Evolutionary conservation across 345 rosid species (phyloP), one percentile per base, ranked within the genome.

Genomic region (Eucalyptus caleyi): DNA sequence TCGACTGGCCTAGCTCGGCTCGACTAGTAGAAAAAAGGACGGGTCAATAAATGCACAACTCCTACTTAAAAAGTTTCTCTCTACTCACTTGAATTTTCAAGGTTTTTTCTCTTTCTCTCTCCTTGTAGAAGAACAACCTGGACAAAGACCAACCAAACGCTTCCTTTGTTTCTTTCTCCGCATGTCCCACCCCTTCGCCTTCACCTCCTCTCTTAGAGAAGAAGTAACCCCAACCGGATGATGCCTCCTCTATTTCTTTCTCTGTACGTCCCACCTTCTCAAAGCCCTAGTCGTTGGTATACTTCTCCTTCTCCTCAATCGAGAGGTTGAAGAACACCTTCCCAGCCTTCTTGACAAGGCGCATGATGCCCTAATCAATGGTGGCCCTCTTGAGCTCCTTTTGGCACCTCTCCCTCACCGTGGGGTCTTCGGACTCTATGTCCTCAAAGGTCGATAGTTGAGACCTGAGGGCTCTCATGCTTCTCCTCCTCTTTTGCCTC

Each of bases 301-400:
- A 51, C 54, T 18, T 51, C 93, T 98, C 99, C 90, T 98, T 98
- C 93, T 96, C 99, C 92, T 97, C 97, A 2, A 94, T 51, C 0
- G 96, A 92, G 7, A 95, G 97, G 4, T 92, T 59, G 86, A 96
- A 98, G 89, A 98, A 98, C 37, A 44, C 93, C 87, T 91, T 86
- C 1, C 99, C 97, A 1, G 96, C 90, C 91, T 90, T 91, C 97
- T 96, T 97, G 47, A 97, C 93, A 7, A 97, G 92, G 92, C 95
- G 98, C 99, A 98, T 97, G 67, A 98, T 99, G 4, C 97, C 99
- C 97, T 96, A 98, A 1, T 95, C 95, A 87, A 30, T 88, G 30
- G 99, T 93, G 4, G 96, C 98, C 54, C 88, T 91, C 62, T 92
- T 93, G 8, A 98, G 92, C 50, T 93, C 90, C 51, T 93, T 94